Percentiles rank a stretch among this genome's conserved stretches.
Evolutionary conservation across 768 basidiomycete genomes (phyloP).

Genomic region (Lactarius sp.): DNA sequence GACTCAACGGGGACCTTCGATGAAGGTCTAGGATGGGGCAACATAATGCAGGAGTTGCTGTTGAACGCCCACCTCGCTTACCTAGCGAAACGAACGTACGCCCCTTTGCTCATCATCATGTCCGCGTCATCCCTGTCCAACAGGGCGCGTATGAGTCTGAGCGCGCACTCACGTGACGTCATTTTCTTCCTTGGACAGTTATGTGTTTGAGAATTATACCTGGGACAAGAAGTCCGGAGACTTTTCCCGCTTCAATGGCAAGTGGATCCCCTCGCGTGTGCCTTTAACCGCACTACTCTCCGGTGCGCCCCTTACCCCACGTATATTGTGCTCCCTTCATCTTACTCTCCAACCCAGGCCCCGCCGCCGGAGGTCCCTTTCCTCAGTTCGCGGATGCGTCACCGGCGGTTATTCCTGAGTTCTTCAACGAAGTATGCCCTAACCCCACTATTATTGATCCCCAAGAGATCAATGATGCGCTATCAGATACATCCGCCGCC

Average conservation of each 20-base stretch:
- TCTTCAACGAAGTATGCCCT: conserved; percentile 41
- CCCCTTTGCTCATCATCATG: background rate
- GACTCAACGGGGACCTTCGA: background rate
- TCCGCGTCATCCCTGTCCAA: too few relatives aligned
- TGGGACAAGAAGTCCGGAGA: conserved; percentile 44
- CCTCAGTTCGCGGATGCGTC: conserved; percentile 33
- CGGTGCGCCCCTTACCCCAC: conserved; percentile 33
- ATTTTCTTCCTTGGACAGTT: conserved; percentile 28
- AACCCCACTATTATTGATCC: conserved; percentile 34
- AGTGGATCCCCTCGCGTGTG: conserved; percentile 46
- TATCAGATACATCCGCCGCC: conserved; percentile 28
- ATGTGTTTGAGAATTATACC: conserved; percentile 55
- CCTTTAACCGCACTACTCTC: conserved; percentile 50
- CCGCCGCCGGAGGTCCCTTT: conserved; percentile 40
- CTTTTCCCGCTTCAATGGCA: conserved; percentile 41
- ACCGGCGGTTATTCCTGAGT: conserved; percentile 35
- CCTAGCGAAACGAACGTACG: conserved; percentile 45
- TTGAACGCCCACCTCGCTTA: conserved; percentile 24
- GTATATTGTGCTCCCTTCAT: background rate
- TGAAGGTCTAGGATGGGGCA: conserved; percentile 55
- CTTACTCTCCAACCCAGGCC: conserved; percentile 30
- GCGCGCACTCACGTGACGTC: background rate
- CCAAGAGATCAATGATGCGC: conserved; percentile 31
- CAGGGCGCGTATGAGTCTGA: too few relatives aligned
- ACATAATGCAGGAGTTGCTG: conserved; percentile 38